phyloP scores from a whole-genome alignment of 1,284 basidiomycete species.

The Somion occarium region DNA sequence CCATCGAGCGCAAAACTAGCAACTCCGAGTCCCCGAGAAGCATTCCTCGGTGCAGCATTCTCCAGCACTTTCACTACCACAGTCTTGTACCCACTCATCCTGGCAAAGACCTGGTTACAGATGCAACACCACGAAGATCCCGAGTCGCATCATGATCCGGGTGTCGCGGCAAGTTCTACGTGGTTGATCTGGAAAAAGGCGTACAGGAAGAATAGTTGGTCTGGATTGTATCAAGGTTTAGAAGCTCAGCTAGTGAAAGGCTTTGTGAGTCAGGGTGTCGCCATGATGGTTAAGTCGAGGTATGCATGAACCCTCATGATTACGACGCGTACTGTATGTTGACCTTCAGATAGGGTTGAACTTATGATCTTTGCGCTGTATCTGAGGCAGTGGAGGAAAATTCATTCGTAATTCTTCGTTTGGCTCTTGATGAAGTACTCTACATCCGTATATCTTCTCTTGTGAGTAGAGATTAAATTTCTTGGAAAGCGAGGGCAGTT shows the following conservation, averaged over 20 bases:
- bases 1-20: slow-evolving; percentile 26
- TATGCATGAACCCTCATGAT: slow-evolving; percentile 11
- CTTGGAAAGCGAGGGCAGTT: not conserved
- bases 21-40: slow-evolving; percentile 22
- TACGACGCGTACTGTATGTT: not conserved
- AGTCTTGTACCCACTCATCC: slow-evolving; percentile 50
- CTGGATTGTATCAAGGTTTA: slow-evolving; percentile 47
- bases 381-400: not conserved
- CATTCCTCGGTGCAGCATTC: slow-evolving; percentile 49
- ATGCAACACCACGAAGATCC: slow-evolving; percentile 20
- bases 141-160: slow-evolving; percentile 18
- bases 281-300: slow-evolving; percentile 54
- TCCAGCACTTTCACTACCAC: slow-evolving; percentile 38
- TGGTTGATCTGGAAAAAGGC: slow-evolving; percentile 21
- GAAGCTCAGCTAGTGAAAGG: slow-evolving; percentile 50
- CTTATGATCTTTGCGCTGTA: slow-evolving; percentile 3
- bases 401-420: too few species aligned
- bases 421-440: too few species aligned
- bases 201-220: slow-evolving; percentile 24
- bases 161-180: slow-evolving; percentile 19
- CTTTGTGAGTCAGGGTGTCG: slow-evolving; percentile 50
- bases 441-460: too few species aligned
- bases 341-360: slow-evolving; percentile 3
- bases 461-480: too few species aligned
- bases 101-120: slow-evolving; percentile 54